These are phyloP conservation scores for Claviceps humidiphila DNA, from an alignment of 2,329 filamentous ascomycete genomes.

Conservation along the genomic window DNA sequence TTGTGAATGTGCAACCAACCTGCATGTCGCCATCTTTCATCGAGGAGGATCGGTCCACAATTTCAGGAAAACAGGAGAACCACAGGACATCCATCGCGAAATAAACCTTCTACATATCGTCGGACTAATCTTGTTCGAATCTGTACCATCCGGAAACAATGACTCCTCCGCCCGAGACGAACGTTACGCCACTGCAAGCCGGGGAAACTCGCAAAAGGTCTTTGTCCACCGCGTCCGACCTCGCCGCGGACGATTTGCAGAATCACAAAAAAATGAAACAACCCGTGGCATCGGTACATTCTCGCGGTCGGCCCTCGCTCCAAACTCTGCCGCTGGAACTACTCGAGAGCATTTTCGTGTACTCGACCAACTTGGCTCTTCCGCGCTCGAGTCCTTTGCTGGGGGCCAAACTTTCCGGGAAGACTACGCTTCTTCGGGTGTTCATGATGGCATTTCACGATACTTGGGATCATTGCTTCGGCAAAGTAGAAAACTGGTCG, in stretches of 20 bases:
- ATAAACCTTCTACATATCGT: too few species aligned
- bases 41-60: too few species aligned
- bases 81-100: too few species aligned
- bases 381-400: constrained; percentile 30
- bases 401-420: constrained; percentile 31
- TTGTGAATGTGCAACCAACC: too few species aligned
- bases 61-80: too few species aligned
- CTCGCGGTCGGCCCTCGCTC: too few species aligned
- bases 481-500: constrained; percentile 5
- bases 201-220: constrained; percentile 13
- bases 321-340: constrained; percentile 27
- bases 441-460: constrained; percentile 23
- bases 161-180: too few species aligned
- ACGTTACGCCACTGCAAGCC: too few species aligned
- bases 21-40: too few species aligned
- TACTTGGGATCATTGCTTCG: constrained; percentile 27
- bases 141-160: too few species aligned
- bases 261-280: constrained; percentile 15
- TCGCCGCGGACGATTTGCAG: not conserved
- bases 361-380: constrained; percentile 35
- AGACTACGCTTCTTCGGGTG: constrained; percentile 24
- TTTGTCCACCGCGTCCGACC: constrained; percentile 5
- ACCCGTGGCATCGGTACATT: constrained; percentile 15
- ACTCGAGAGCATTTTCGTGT: constrained; percentile 37
- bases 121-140: too few species aligned